Percentiles rank a stretch among this genome's conserved stretches.
phyloP scores from a whole-genome alignment of 495 filamentous ascomycete genomes.

The Tuber aestivum region DNA sequence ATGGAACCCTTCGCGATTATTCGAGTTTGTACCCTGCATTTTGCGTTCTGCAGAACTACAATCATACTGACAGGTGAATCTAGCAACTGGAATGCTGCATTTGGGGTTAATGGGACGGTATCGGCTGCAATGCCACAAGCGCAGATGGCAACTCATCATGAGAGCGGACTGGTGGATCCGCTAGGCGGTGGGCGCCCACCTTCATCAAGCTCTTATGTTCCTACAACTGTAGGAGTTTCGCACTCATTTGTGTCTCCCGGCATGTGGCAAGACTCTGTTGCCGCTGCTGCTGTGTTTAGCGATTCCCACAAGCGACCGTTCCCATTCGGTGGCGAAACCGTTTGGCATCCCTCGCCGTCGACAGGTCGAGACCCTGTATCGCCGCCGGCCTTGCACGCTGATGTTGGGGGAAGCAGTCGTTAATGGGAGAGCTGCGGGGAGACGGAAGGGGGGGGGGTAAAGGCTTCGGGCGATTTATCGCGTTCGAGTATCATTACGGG shows the following conservation, averaged over 20 bases:
- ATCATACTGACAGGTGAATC: conserved; percentile 8
- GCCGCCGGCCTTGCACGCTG: conserved; percentile 21
- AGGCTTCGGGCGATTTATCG: neutral
- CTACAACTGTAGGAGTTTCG: conserved; percentile 47
- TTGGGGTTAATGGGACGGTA: conserved; percentile 43
- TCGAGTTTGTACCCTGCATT: conserved; percentile 67
- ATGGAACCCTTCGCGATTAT: conserved; percentile 91
- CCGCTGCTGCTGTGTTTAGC: conserved; percentile 69
- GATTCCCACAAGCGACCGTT: conserved; percentile 42
- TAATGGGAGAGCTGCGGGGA: conserved; percentile 9
- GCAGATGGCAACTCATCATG: conserved; percentile 33
- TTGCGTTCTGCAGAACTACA: neutral
- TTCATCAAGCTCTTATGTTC: conserved; percentile 50
- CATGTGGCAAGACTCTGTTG: conserved; percentile 96
- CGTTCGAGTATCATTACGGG: neutral
- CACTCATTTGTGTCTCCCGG: conserved; percentile 74
- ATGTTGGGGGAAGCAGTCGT: conserved; percentile 27
- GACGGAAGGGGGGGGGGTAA: neutral
- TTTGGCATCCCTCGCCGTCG: conserved; percentile 34
- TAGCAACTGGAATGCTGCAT: conserved; percentile 43
- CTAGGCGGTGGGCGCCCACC: conserved; percentile 42
- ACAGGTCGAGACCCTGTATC: conserved; percentile 25
- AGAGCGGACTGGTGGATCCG: conserved; percentile 41
- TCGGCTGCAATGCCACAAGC: conserved; percentile 33
- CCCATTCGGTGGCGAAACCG: conserved; percentile 37